A percentile compares a stretch with the other conserved stretches of the same genome.
Conservation (phyloP, 78 protist genomes). For the Dictyostelium capitatum region DNA sequence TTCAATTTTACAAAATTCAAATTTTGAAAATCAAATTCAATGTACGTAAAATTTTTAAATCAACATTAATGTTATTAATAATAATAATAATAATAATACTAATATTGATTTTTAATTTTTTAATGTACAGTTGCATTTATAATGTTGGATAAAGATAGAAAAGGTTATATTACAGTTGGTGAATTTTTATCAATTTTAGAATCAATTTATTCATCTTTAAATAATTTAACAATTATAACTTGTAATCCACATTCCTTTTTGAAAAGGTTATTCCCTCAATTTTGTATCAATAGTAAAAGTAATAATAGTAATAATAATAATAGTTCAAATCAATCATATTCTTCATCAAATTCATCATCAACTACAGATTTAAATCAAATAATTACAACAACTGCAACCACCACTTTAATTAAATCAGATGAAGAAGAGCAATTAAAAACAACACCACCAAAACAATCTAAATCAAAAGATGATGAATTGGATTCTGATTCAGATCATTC, state of each 20-base stretch:
- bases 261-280: background rate
- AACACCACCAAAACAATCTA: too few species aligned
- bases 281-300: background rate
- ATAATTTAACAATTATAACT: background rate
- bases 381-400: too few species aligned
- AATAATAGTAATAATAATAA: background rate
- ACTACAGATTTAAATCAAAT: too few species aligned
- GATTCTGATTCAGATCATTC: background rate
- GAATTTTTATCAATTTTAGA: conserved; percentile 34
- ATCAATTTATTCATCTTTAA: conserved; percentile 11
- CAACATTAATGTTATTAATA: background rate
- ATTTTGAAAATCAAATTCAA: conserved; percentile 38
- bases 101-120: background rate
- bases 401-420: too few species aligned
- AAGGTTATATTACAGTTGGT: conserved; percentile 50
- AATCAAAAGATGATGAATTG: background rate
- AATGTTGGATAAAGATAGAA: conserved; percentile 43
- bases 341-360: too few species aligned
- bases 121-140: conserved; percentile 65
- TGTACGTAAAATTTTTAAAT: conserved; percentile 9
- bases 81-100: background rate
- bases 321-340: background rate
- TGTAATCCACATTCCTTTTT: background rate
- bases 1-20: conserved; percentile 61
- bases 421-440: too few species aligned